Base-by-base conservation (phyloP, 495 filamentous ascomycete species). In the Xylaria longipes region DNA sequence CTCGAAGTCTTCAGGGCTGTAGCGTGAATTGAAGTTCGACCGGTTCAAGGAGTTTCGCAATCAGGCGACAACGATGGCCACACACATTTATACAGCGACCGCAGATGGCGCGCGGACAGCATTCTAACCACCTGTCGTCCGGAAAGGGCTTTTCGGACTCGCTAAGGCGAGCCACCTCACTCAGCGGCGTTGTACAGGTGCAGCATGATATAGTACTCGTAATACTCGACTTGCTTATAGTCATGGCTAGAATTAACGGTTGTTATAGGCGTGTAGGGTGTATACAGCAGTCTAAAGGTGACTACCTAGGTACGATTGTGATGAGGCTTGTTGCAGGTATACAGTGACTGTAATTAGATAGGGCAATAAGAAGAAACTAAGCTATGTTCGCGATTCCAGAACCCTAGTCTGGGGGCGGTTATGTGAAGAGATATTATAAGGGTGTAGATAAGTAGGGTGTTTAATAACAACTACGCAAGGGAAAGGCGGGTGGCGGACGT, bases 31-130 rank as follows among this genome's bases (percentile, higher is more conserved):
- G 20, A 56, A 54, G 33, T 56, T 8, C 15, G 27, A 22, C 67
- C 25, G 29, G 9, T 35, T 45, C 29, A 29, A 50, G 11, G 20
- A 46, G 31, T n/a, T 9, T 57, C 25, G 46, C 37, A 14, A 50
- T 52, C 14, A 29, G 37, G 25, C 54, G 31, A 43, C 41, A 27
- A 45, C 37, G 50, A 33, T 45, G 27, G 45, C 54, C 6, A 74
- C 82, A 52, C 83, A 90, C 90, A 70, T 83, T 77, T 71, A 91
- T 88, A 82, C 93, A 95, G 50, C 80, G 80, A 4, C 87, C 85
- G 76, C 93, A 94, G 72, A 94, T 92, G 12, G 84, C 79, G 56
- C 93, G 84, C 39, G 80, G 80, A 75, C 92, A 95, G 79, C 92
- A 94, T 52, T 84, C 81, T 56, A 91, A 80, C 45, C 79, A 80